Evolutionary conservation across 2,329 filamentous ascomycete genomes (phyloP).

Genomic region (Penicillium sp.): DNA sequence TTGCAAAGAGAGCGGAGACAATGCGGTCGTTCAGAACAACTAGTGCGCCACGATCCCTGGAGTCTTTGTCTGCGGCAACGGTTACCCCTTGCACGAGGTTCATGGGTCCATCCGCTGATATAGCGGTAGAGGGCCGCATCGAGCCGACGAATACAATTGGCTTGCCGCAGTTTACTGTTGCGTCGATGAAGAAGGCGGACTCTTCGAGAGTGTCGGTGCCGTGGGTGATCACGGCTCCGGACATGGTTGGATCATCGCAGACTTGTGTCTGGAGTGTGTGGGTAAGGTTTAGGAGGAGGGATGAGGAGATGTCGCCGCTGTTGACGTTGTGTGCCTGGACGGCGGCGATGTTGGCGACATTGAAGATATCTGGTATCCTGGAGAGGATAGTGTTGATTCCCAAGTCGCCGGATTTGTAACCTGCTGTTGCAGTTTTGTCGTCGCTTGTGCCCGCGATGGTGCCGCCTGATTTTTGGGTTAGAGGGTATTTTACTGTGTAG

Average conservation of each 20-base stretch:
- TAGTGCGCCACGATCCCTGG: slow-evolving; percentile 56
- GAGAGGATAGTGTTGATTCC: slow-evolving; percentile 28
- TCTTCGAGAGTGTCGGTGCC: slow-evolving; percentile 67
- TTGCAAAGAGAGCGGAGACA: slow-evolving; percentile 57
- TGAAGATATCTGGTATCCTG: slow-evolving; percentile 27
- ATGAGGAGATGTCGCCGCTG: slow-evolving; percentile 27
- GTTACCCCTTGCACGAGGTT: slow-evolving; percentile 63
- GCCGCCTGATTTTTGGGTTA: slow-evolving; percentile 17
- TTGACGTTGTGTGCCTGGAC: slow-evolving; percentile 31
- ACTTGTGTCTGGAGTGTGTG: slow-evolving; percentile 16
- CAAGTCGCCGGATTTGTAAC: slow-evolving; percentile 27
- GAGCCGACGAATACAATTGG: slow-evolving; percentile 62
- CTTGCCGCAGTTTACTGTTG: slow-evolving; percentile 58
- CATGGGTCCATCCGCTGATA: slow-evolving; percentile 63
- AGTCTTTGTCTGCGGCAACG: slow-evolving; percentile 51
- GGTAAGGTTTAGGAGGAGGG: slow-evolving; percentile 25
- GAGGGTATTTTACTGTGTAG: background rate
- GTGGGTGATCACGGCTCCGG: slow-evolving; percentile 52
- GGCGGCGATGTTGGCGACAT: slow-evolving; percentile 30
- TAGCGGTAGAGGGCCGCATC: slow-evolving; percentile 63
- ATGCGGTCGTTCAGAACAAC: slow-evolving; percentile 64
- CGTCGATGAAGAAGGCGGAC: slow-evolving; percentile 62
- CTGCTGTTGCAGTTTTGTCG: slow-evolving; percentile 29
- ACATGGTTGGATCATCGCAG: slow-evolving; percentile 12
- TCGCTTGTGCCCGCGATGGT: slow-evolving; percentile 29